Percentiles rank a stretch among this genome's conserved stretches.
Evolutionary conservation across 2,329 filamentous ascomycete genomes (phyloP).

Genomic region (Sphaerostilbella broomeana): DNA sequence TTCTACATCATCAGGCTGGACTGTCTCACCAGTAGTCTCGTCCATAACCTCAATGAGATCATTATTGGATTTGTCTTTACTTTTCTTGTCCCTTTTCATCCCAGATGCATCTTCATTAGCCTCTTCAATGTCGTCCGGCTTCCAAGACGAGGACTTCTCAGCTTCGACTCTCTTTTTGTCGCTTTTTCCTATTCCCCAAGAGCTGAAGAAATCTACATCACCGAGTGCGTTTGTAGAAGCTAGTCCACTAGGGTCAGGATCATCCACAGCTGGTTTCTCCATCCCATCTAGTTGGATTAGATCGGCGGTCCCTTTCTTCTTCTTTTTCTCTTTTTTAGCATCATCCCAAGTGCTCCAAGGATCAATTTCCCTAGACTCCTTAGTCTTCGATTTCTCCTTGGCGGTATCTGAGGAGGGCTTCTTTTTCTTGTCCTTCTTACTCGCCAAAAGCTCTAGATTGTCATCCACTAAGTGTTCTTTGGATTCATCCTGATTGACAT

Average conservation of each 20-base stretch:
- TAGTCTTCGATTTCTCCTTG: constrained; percentile 17
- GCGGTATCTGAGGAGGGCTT: constrained; percentile 17
- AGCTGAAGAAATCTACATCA: constrained; percentile 48
- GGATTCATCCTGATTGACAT: no score
- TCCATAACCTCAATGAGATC: constrained; percentile 41
- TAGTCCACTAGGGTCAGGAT: constrained; percentile 22
- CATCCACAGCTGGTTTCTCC: constrained; percentile 20
- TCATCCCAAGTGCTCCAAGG: constrained; percentile 21
- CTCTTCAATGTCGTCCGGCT: constrained; percentile 38
- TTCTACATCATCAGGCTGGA: constrained; percentile 40
- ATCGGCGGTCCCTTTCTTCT: constrained; percentile 33
- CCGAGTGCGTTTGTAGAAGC: constrained; percentile 27
- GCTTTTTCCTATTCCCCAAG: constrained; percentile 51
- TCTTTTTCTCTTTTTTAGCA: constrained; percentile 32
- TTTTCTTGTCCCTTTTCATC: constrained; percentile 38
- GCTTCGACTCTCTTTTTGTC: constrained; percentile 32
- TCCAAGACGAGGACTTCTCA: constrained; percentile 28
- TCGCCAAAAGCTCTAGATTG: background rate
- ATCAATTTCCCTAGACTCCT: constrained; percentile 19
- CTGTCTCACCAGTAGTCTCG: constrained; percentile 39
- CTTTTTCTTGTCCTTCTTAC: constrained; percentile 17
- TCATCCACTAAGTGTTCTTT: background rate
- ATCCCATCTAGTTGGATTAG: constrained; percentile 31
- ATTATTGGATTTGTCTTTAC: constrained; percentile 41
- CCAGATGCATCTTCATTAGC: constrained; percentile 36